Evolutionary conservation across 73 alveolate species (phyloP), one percentile per base, ranked within the genome.

Genomic region (Breviolum minutum): DNA sequence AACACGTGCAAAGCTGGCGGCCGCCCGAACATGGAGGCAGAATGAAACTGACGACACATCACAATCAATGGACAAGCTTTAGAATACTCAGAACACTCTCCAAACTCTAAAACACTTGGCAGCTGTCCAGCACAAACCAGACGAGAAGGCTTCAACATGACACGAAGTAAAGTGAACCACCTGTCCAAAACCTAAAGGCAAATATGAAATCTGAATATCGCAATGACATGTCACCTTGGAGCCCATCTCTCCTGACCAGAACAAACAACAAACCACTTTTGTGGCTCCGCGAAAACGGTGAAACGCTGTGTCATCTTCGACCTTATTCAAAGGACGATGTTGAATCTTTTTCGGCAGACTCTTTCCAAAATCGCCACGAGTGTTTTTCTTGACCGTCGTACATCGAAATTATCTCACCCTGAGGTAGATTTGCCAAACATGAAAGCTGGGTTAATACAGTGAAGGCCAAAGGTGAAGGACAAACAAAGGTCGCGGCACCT

Each of bases 211-310:
- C n/a, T 20, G 83, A 73, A 77, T n/a, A 77, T 40, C 54, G 54
- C 54, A 40, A 40, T 77, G 82, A 73, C 24, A 5, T 29, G 88
- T 40, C 88, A 48, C 68, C 88, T 80, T 80, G 14, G 88, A 80
- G 88, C 88, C 88, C 68, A 11, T 80, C 88, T 16, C 32, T 27
- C 32, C 88, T 80, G 88, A 80, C 88, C 29, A 40, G 88, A 80
- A 80, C 88, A 80, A 80, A 30, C 88, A 80, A 80, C 88, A 80
- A 80, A 80, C 88, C 88, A 80, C 88, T 80, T 40, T 80, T 80
- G 88, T 80, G 88, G 88, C 88, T 16, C 32, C 64, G 54, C 54
- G 54, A 40, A 20, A 11, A 71, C 32, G 88, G 88, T 80, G 88
- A 80, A 80, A 80, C 88, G 12, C 88, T 80, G 54, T 12, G 54